Conservation (phyloP, 2,329 filamentous ascomycete genomes). For the Lecanicillium sp. region DNA sequence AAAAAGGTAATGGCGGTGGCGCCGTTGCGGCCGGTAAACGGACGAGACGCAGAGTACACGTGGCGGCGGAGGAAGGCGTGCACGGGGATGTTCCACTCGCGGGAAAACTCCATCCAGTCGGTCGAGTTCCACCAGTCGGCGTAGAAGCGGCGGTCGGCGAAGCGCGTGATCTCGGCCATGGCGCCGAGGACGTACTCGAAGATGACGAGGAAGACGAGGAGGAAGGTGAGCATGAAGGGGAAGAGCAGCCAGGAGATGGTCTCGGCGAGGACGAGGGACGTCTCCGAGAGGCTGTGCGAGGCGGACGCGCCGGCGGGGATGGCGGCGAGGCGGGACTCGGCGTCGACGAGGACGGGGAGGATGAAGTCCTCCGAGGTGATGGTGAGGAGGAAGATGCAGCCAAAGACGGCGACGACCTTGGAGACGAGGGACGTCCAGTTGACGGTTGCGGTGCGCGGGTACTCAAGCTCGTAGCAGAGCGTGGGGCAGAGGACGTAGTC, state of each 20-base stretch:
- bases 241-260: conserved; percentile 88
- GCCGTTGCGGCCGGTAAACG: conserved; percentile 66
- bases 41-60: conserved; percentile 79
- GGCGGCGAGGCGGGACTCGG: conserved; percentile 46
- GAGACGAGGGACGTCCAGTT: conserved; percentile 76
- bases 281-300: conserved; percentile 50
- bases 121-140: conserved; percentile 69
- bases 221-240: conserved; percentile 93
- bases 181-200: conserved; percentile 95
- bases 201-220: conserved; percentile 95
- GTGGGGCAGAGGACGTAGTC: conserved; percentile 92
- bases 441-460: conserved; percentile 70
- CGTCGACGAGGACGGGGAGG: conserved; percentile 76
- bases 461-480: conserved; percentile 95
- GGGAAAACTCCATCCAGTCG: conserved; percentile 92
- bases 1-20: conserved; percentile 90
- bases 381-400: conserved; percentile 91
- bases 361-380: conserved; percentile 93
- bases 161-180: conserved; percentile 88
- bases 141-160: conserved; percentile 94
- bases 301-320: conserved; percentile 21
- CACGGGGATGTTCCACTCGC: conserved; percentile 97
- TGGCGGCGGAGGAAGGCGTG: conserved; percentile 93
- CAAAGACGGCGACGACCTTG: conserved; percentile 86
- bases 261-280: conserved; percentile 75